Evolutionary conservation across 345 rosid species (phyloP).

Genomic region (Lagerstroemia speciosa): DNA sequence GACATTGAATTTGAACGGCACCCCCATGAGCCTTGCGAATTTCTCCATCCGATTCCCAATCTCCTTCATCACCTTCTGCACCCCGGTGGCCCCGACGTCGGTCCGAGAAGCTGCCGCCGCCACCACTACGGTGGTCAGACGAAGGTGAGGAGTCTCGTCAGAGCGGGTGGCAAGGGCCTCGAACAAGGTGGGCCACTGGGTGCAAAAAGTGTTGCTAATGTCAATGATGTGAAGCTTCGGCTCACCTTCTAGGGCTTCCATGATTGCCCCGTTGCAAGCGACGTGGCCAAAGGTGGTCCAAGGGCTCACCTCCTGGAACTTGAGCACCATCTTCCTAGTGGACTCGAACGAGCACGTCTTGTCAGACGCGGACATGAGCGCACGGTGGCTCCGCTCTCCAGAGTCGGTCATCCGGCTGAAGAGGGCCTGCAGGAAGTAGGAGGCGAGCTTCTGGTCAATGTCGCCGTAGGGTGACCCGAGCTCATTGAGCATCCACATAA

Average conservation of each 20-base stretch:
- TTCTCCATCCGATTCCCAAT: constrained; percentile 85
- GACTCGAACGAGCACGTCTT: constrained; percentile 72
- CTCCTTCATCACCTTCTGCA: constrained; percentile 79
- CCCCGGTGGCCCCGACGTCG: constrained; percentile 24
- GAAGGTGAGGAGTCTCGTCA: constrained; percentile 78
- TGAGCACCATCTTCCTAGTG: constrained; percentile 62
- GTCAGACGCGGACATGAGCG: constrained; percentile 56
- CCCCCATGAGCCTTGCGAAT: constrained; percentile 95
- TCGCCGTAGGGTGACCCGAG: constrained; percentile 85
- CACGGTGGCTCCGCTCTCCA: constrained; percentile 56
- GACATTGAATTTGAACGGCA: constrained; percentile 81
- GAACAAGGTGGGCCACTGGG: constrained; percentile 96
- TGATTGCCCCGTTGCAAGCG: constrained; percentile 79
- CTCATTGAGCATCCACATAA: constrained; percentile 93
- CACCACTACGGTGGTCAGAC: constrained; percentile 56
- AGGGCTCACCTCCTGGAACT: constrained; percentile 91
- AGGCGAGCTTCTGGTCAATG: constrained; percentile 66
- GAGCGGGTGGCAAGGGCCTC: constrained; percentile 90
- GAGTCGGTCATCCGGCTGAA: constrained; percentile 77
- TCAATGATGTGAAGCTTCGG: constrained; percentile 72
- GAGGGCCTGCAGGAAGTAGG: constrained; percentile 84
- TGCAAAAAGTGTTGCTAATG: constrained; percentile 86
- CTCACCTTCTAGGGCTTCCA: constrained; percentile 90
- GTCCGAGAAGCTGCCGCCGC: constrained; percentile 12
- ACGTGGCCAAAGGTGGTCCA: constrained; percentile 98